These are phyloP conservation scores for Aspergillus udagawae DNA, from an alignment of 2,329 filamentous ascomycete species.

Conservation along the genomic window DNA sequence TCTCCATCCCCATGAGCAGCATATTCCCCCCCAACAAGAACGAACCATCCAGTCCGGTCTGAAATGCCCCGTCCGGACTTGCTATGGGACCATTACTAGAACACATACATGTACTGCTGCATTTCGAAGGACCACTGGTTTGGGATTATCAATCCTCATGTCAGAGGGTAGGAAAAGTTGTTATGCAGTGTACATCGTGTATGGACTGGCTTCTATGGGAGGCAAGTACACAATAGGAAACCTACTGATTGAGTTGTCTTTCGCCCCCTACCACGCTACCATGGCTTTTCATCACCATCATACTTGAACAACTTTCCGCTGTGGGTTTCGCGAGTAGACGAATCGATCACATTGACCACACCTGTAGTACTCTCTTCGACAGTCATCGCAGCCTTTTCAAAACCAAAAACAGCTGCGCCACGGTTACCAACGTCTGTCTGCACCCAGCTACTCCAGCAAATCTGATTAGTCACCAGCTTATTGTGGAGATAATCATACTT, in stretches of 20 bases:
- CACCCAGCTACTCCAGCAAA: conserved; percentile 12
- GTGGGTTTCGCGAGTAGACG: conserved; percentile 7
- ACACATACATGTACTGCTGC: no score
- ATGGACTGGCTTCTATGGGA: no score
- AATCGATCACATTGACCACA: conserved; percentile 16
- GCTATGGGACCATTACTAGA: no score
- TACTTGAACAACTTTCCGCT: conserved; percentile 19
- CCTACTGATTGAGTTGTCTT: no score
- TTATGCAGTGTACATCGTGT: no score
- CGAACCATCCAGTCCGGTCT: background rate
- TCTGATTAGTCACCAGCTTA: background rate
- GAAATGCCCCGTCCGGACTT: background rate
- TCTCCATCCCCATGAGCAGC: no score
- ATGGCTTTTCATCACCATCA: conserved; percentile 16
- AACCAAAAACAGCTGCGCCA: conserved; percentile 10
- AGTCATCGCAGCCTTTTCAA: conserved; percentile 15
- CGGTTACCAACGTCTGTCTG: conserved; percentile 21
- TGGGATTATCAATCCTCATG: no score
- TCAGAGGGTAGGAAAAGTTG: no score
- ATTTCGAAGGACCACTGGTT: no score
- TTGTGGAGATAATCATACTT: background rate
- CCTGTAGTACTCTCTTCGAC: conserved; percentile 18
- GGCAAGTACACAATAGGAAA: no score
- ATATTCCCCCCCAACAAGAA: background rate
- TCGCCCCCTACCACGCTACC: conserved; percentile 18